Evolutionary conservation across 805 yeast genomes (phyloP).

Genomic region (Suhomyces vadensis): DNA sequence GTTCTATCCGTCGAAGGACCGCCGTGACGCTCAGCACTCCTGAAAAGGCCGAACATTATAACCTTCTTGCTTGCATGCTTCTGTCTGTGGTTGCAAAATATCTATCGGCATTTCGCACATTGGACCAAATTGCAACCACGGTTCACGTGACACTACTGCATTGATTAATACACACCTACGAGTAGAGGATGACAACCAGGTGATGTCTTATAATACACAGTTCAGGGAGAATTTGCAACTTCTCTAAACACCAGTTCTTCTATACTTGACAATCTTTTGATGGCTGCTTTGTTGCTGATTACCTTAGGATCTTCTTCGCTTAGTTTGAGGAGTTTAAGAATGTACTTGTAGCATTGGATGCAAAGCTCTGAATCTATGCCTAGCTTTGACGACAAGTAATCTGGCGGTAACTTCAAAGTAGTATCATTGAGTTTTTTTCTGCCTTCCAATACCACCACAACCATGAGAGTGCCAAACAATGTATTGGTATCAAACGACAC

Average conservation of each 20-base stretch:
- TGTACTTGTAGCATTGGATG: conserved; percentile 28
- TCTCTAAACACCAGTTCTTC: not conserved
- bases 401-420: conserved; percentile 19
- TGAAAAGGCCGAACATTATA: too few relatives aligned
- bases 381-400: conserved; percentile 18
- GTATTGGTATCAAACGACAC: conserved; percentile 36
- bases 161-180: not conserved
- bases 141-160: not conserved
- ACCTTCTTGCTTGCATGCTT: not conserved
- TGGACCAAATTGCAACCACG: not conserved
- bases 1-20: too few relatives aligned
- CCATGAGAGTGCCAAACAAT: conserved; percentile 31
- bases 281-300: conserved; percentile 25
- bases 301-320: conserved; percentile 25
- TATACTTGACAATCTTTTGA: conserved; percentile 16
- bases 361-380: conserved; percentile 17
- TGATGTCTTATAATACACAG: too few relatives aligned
- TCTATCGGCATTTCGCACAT: too few relatives aligned
- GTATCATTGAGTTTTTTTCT: conserved; percentile 16
- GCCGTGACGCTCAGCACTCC: not conserved
- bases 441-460: conserved; percentile 25
- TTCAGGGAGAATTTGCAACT: not conserved
- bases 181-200: too few relatives aligned
- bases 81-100: conserved; percentile 15
- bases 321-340: conserved; percentile 22